These are phyloP conservation scores for Talaromyces funiculosus DNA, from an alignment of 2,329 filamentous ascomycete species.

Conservation along the genomic window DNA sequence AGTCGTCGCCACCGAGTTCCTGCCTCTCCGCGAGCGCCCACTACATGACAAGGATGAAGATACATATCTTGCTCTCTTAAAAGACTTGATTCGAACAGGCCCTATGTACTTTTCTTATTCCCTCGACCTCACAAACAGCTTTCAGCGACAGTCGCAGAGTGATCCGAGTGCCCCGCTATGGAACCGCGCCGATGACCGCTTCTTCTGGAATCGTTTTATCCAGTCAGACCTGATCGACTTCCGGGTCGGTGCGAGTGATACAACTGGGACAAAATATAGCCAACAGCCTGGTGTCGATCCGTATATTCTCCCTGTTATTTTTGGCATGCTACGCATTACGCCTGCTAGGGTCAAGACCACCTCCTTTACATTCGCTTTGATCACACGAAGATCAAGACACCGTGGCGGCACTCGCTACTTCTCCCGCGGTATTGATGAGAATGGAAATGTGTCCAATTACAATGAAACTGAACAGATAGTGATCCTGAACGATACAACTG, in stretches of 20 bases:
- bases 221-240: conserved; percentile 90
- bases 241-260: conserved; percentile 53
- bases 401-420: conserved; percentile 91
- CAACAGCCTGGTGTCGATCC: conserved; percentile 76
- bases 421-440: conserved; percentile 85
- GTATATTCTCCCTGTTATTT: conserved; percentile 92
- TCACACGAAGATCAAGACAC: conserved; percentile 82
- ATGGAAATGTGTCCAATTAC: conserved; percentile 95
- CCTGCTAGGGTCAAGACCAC: conserved; percentile 80
- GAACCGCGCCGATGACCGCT: conserved; percentile 90
- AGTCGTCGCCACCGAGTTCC: conserved; percentile 81
- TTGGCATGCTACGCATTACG: conserved; percentile 89
- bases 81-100: conserved; percentile 71
- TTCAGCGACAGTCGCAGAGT: conserved; percentile 82
- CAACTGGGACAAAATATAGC: conserved; percentile 40
- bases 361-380: conserved; percentile 75
- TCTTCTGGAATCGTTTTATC: conserved; percentile 97
- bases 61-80: conserved; percentile 76
- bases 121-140: conserved; percentile 91
- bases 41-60: conserved; percentile 93
- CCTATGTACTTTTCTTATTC: conserved; percentile 99
- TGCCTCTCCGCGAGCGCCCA: conserved; percentile 86
- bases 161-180: conserved; percentile 71
- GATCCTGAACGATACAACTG: conserved; percentile 75
- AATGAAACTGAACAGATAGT: conserved; percentile 96